phyloP scores from a whole-genome alignment of 1,284 basidiomycete species.

The Mycena sp. region DNA sequence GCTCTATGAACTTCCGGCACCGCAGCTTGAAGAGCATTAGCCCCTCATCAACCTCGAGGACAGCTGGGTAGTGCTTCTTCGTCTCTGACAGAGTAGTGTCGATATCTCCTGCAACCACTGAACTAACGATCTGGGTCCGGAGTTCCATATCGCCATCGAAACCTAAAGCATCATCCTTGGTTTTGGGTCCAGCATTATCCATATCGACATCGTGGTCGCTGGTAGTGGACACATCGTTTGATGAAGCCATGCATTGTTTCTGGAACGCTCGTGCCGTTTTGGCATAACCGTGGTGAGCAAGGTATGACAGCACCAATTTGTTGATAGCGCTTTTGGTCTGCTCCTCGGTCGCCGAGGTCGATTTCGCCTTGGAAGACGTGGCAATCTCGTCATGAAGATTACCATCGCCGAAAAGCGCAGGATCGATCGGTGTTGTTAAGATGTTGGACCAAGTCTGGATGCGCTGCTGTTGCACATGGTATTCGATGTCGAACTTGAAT shows the following conservation, averaged over 20 bases:
- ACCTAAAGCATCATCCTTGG: conserved; percentile 31
- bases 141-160: conserved; percentile 62
- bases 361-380: conserved; percentile 33
- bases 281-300: conserved; percentile 83
- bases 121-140: conserved; percentile 75
- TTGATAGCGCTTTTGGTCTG: conserved; percentile 60
- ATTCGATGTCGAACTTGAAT: conserved; percentile 90
- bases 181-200: conserved; percentile 41
- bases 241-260: conserved; percentile 47
- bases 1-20: conserved; percentile 85
- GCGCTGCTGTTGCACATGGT: conserved; percentile 75
- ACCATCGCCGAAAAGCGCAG: conserved; percentile 43
- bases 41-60: conserved; percentile 72
- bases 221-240: conserved; percentile 2
- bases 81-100: conserved; percentile 72
- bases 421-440: conserved; percentile 58
- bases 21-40: conserved; percentile 79
- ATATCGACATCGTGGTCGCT: conserved; percentile 56
- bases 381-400: conserved; percentile 31
- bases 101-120: conserved; percentile 74
- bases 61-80: conserved; percentile 62
- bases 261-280: conserved; percentile 74
- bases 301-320: conserved; percentile 80
- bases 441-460: conserved; percentile 72
- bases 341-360: conserved; percentile 47